A percentile compares a stretch with the other conserved stretches of the same genome.
These are phyloP conservation scores for Cystofilobasidium capitatum DNA, from an alignment of 768 basidiomycete genomes.

Conservation along the genomic window DNA sequence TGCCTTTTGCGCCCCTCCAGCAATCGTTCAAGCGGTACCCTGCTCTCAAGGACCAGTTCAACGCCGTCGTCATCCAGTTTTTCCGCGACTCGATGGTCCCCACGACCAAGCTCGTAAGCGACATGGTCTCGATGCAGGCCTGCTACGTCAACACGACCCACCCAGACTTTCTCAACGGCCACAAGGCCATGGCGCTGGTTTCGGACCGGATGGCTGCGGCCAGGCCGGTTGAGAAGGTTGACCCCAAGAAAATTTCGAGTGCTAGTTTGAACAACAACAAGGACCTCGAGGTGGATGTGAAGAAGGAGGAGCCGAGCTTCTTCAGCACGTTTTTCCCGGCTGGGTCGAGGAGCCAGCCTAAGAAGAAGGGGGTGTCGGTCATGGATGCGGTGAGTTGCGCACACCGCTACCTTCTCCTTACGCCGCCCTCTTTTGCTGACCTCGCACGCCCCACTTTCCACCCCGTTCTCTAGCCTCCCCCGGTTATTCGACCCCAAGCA, in stretches of 20 bases:
- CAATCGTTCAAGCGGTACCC: slow-evolving; percentile 94
- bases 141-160: slow-evolving; percentile 99
- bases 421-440: neutral
- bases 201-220: slow-evolving; percentile 68
- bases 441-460: neutral
- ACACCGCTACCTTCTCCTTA: neutral
- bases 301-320: slow-evolving; percentile 84
- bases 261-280: slow-evolving; percentile 78
- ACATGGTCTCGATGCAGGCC: slow-evolving; percentile 97
- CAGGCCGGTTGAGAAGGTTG: slow-evolving; percentile 55
- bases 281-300: slow-evolving; percentile 81
- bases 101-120: slow-evolving; percentile 85
- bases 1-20: slow-evolving; percentile 43
- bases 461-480: slow-evolving; percentile 54
- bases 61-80: slow-evolving; percentile 88
- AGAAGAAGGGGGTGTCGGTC: slow-evolving; percentile 51
- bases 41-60: slow-evolving; percentile 92
- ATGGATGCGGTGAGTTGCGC: slow-evolving; percentile 51
- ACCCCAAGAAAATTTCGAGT: slow-evolving; percentile 62
- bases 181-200: slow-evolving; percentile 87
- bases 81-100: slow-evolving; percentile 90
- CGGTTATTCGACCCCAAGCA: slow-evolving; percentile 76
- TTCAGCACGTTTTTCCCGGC: slow-evolving; percentile 88
- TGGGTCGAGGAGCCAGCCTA: slow-evolving; percentile 50
- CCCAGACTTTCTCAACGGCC: slow-evolving; percentile 94